Evolutionary conservation across 495 filamentous ascomycete genomes (phyloP).

Genomic region (Aspergillus nidulans): DNA sequence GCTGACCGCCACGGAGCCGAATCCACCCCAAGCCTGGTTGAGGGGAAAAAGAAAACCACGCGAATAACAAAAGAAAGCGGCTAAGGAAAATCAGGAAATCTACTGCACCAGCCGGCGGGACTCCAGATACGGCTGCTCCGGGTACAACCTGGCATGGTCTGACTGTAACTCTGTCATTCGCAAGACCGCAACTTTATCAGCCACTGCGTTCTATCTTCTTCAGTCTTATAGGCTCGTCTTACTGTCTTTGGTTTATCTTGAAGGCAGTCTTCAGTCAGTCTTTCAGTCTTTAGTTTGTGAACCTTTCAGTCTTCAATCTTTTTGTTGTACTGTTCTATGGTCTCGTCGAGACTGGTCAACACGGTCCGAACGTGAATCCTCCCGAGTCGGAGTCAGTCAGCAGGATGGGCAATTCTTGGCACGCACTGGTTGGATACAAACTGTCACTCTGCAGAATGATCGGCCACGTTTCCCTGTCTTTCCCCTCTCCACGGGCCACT

Average conservation of each 20-base stretch:
- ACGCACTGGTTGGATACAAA: constrained; percentile 9
- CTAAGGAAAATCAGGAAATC: constrained; percentile 6
- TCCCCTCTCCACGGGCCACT: constrained; percentile 5
- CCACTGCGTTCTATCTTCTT: too few relatives aligned
- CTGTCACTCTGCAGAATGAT: constrained; percentile 20
- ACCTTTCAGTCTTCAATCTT: too few relatives aligned
- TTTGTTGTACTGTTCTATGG: too few relatives aligned
- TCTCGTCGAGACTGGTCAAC: not conserved
- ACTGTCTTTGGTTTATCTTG: too few relatives aligned
- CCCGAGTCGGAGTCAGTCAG: not conserved
- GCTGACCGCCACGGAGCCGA: constrained; percentile 16
- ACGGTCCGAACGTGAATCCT: not conserved
- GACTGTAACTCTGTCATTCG: not conserved
- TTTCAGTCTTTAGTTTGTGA: too few relatives aligned
- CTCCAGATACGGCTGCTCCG: not conserved
- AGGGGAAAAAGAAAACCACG: not conserved
- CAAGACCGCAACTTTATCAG: not conserved
- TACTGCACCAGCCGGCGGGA: not conserved
- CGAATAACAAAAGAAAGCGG: constrained; percentile 6
- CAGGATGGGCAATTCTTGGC: constrained; percentile 10
- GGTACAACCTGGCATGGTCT: constrained; percentile 13
- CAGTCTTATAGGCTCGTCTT: too few relatives aligned
- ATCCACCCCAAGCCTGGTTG: not conserved
- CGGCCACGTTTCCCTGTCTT: constrained; percentile 19
- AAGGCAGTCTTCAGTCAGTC: too few relatives aligned